These are phyloP conservation scores for Fomitopsis pulvina DNA, from an alignment of 768 basidiomycete species.

Conservation along the genomic window DNA sequence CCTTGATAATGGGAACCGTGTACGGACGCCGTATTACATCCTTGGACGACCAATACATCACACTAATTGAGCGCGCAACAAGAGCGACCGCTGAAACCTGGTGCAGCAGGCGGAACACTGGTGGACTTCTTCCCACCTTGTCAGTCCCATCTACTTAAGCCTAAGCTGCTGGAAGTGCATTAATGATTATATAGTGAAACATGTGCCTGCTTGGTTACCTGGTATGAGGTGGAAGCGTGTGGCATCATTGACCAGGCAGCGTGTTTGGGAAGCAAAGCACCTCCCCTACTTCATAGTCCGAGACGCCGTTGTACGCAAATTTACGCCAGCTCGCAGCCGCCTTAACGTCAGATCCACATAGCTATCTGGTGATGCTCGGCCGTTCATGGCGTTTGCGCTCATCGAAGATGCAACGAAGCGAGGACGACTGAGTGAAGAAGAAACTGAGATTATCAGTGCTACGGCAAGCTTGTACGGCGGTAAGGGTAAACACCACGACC, in stretches of 20 bases:
- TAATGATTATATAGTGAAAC: constrained; percentile 8
- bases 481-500: too few relatives aligned
- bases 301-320: constrained; percentile 12
- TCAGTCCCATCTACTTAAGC: not conserved
- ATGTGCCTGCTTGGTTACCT: constrained; percentile 22
- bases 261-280: constrained; percentile 12
- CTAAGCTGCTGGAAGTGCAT: not conserved
- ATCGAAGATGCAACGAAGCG: constrained; percentile 3
- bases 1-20: constrained; percentile 24
- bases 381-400: constrained; percentile 10
- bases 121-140: constrained; percentile 14
- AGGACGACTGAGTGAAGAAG: constrained; percentile 2
- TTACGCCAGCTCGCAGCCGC: not conserved
- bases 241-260: constrained; percentile 12
- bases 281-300: constrained; percentile 16
- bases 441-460: constrained; percentile 10
- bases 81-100: constrained; percentile 4
- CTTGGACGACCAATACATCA: constrained; percentile 9
- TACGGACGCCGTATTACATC: constrained; percentile 6
- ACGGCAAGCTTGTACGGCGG: constrained; percentile 13
- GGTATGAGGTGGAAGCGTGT: constrained; percentile 20
- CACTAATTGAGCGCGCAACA: constrained; percentile 9
- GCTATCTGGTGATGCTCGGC: not conserved
- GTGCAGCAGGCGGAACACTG: constrained; percentile 8
- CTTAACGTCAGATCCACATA: constrained; percentile 1